These are phyloP conservation scores for Cercospora brassicicola DNA, from an alignment of 2,329 filamentous ascomycete genomes.

Conservation along the genomic window DNA sequence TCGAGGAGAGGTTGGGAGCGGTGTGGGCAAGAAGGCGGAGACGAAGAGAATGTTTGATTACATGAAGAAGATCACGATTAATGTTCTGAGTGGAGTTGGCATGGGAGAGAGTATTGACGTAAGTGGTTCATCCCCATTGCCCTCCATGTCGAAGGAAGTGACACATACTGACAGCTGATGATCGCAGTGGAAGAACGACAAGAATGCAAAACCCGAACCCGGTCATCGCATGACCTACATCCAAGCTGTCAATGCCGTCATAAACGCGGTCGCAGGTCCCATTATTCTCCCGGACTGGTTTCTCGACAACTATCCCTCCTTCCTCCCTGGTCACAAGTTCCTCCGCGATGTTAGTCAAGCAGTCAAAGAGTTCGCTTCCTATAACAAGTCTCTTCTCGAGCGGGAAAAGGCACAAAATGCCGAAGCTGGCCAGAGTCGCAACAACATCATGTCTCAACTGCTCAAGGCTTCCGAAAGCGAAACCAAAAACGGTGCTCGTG, in stretches of 20 bases:
- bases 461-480: slow-evolving; percentile 27
- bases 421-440: slow-evolving; percentile 19
- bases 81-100: slow-evolving; percentile 37
- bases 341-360: slow-evolving; percentile 27
- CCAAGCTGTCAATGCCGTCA: slow-evolving; percentile 30
- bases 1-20: background rate
- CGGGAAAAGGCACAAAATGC: slow-evolving; percentile 26
- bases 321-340: slow-evolving; percentile 25
- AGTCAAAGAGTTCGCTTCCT: slow-evolving; percentile 31
- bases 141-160: too few species aligned
- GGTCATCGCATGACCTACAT: slow-evolving; percentile 38
- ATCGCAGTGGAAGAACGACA: slow-evolving; percentile 28
- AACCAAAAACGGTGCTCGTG: slow-evolving; percentile 23
- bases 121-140: background rate
- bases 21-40: slow-evolving; percentile 6
- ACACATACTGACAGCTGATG: background rate
- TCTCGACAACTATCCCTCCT: slow-evolving; percentile 28
- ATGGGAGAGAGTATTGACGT: slow-evolving; percentile 33
- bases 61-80: slow-evolving; percentile 40
- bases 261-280: slow-evolving; percentile 29
- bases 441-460: slow-evolving; percentile 36
- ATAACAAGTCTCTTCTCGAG: slow-evolving; percentile 29
- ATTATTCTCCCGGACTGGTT: slow-evolving; percentile 34
- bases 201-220: slow-evolving; percentile 27
- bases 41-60: slow-evolving; percentile 35